Conservation (phyloP, 768 basidiomycete genomes). For the Galerina marginata region DNA sequence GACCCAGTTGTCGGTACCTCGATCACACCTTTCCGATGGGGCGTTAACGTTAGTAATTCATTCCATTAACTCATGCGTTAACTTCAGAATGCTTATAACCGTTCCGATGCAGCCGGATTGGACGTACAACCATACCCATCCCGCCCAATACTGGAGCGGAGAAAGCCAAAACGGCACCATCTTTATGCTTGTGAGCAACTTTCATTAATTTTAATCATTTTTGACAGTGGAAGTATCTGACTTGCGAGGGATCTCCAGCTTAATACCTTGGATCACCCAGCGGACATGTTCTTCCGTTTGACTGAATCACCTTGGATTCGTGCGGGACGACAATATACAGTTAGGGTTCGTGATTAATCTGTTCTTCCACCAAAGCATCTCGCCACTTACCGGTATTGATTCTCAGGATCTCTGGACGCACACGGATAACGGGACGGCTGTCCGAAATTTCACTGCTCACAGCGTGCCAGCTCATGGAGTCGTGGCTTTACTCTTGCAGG, state of each 20-base stretch:
- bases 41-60: conserved; percentile 56
- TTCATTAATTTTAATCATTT: background rate
- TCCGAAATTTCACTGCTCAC: conserved; percentile 58
- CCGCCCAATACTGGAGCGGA: conserved; percentile 78
- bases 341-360: conserved; percentile 51
- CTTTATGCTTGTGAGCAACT: conserved; percentile 62
- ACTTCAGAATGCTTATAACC: conserved; percentile 5
- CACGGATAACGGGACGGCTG: conserved; percentile 69
- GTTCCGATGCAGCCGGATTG: conserved; percentile 43
- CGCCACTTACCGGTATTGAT: background rate
- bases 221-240: background rate
- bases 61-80: background rate
- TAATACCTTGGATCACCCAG: conserved; percentile 60
- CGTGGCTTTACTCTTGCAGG: conserved; percentile 66
- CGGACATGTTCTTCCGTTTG: conserved; percentile 64
- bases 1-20: conserved; percentile 65
- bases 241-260: conserved; percentile 42
- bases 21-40: conserved; percentile 73
- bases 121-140: conserved; percentile 50
- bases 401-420: conserved; percentile 74
- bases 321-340: conserved; percentile 67
- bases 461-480: conserved; percentile 73
- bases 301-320: conserved; percentile 76
- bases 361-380: conserved; percentile 1
- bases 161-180: conserved; percentile 67